A percentile compares a stretch with the other conserved stretches of the same genome.
Conservation (phyloP, 2,329 filamentous ascomycete species). For the Colletotrichum abscissum region DNA sequence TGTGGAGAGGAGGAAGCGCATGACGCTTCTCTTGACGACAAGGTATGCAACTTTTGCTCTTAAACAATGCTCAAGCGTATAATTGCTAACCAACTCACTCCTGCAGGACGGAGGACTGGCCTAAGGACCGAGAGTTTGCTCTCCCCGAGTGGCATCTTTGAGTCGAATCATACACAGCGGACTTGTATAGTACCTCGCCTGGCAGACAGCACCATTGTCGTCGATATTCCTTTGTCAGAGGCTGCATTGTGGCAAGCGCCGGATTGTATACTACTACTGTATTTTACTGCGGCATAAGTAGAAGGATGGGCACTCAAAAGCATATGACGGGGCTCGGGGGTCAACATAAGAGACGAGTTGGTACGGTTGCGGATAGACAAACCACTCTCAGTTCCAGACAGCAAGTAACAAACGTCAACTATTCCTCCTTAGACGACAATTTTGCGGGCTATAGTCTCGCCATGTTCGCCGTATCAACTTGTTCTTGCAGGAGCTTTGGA, state of each 20-base stretch:
- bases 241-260: slow-evolving; percentile 4
- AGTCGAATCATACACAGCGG: not conserved
- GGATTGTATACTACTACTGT: slow-evolving; percentile 20
- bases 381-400: slow-evolving; percentile 9
- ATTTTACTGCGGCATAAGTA: slow-evolving; percentile 19
- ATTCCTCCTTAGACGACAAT: not conserved
- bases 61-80: not conserved
- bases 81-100: slow-evolving; percentile 21
- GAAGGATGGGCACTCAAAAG: slow-evolving; percentile 21
- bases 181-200: slow-evolving; percentile 17
- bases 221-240: not conserved
- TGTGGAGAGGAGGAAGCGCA: slow-evolving; percentile 50
- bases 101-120: slow-evolving; percentile 53
- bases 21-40: slow-evolving; percentile 53
- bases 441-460: not conserved
- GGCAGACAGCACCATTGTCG: not conserved
- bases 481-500: too few relatives aligned
- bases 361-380: slow-evolving; percentile 14
- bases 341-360: not conserved
- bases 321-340: slow-evolving; percentile 2
- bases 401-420: slow-evolving; percentile 14
- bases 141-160: slow-evolving; percentile 56
- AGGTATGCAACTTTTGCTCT: slow-evolving; percentile 45
- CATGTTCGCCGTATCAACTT: not conserved
- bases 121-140: slow-evolving; percentile 51